Percentiles rank a stretch among this genome's conserved stretches.
These are phyloP conservation scores for Trifolium pratense DNA, from an alignment of 306 rosid genomes.

Conservation along the genomic window DNA sequence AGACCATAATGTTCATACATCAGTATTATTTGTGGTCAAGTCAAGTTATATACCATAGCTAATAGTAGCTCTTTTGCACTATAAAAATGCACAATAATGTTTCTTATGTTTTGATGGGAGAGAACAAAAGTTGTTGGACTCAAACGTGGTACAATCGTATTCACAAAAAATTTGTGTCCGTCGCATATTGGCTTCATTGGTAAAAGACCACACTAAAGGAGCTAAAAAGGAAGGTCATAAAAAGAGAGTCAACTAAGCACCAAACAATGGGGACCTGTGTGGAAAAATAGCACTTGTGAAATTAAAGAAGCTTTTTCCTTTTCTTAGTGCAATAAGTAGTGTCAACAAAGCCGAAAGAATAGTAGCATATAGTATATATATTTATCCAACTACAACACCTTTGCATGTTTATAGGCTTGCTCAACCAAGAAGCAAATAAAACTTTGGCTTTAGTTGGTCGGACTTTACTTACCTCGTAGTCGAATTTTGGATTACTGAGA, in stretches of 20 bases:
- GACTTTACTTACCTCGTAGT: too few species aligned
- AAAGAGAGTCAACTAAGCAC: conserved; percentile 34
- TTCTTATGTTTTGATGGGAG: conserved; percentile 20
- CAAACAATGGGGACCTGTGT: conserved; percentile 6
- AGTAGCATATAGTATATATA: background rate
- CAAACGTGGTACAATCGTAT: conserved; percentile 37
- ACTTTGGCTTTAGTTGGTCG: too few species aligned
- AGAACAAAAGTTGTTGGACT: conserved; percentile 40
- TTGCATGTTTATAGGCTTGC: background rate
- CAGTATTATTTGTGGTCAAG: conserved; percentile 25
- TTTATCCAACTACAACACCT: background rate
- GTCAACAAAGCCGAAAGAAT: conserved; percentile 12
- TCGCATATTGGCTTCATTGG: conserved; percentile 6
- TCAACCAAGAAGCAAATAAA: background rate
- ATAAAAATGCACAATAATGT: conserved; percentile 42
- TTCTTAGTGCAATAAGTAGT: background rate
- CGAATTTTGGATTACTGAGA: too few species aligned
- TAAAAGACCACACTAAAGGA: conserved; percentile 18
- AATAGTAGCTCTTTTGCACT: conserved; percentile 18
- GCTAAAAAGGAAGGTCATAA: background rate
- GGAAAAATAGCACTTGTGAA: conserved; percentile 12
- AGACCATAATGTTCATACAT: conserved; percentile 26
- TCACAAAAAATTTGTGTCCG: conserved; percentile 32
- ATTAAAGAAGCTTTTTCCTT: conserved; percentile 6
- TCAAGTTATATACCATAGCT: conserved; percentile 22